Conservation (phyloP, 768 basidiomycete genomes). For the Pseudohyphozyma bogoriensis region DNA sequence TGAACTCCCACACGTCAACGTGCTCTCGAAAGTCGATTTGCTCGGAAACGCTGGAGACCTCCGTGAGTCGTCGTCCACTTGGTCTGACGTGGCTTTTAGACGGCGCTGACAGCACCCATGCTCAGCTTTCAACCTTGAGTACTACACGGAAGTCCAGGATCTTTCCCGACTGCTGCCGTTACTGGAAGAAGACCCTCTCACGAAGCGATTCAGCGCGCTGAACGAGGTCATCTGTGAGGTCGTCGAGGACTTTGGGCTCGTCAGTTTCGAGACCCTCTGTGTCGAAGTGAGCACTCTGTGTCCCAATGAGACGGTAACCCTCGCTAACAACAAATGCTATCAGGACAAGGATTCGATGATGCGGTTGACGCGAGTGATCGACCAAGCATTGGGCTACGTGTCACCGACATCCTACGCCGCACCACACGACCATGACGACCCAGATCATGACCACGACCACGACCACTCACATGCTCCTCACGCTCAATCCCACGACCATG, state of each 20-base stretch:
- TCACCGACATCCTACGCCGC: conserved; percentile 44
- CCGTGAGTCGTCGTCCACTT: conserved; percentile 47
- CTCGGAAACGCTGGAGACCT: conserved; percentile 80
- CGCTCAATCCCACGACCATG: conserved; percentile 42
- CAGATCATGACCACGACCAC: conserved; percentile 40
- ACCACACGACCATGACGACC: conserved; percentile 30
- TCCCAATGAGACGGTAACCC: too few species aligned
- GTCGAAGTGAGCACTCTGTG: conserved; percentile 56
- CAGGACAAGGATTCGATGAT: conserved; percentile 95
- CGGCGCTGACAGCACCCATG: background rate
- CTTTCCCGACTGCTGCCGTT: conserved; percentile 73
- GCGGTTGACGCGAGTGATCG: conserved; percentile 67
- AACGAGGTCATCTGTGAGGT: conserved; percentile 85
- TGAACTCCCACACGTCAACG: conserved; percentile 95
- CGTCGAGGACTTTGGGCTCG: conserved; percentile 85
- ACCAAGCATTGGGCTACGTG: conserved; percentile 89
- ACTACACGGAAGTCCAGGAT: conserved; percentile 97
- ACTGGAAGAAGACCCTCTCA: conserved; percentile 48
- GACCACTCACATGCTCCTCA: conserved; percentile 30
- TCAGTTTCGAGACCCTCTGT: conserved; percentile 92
- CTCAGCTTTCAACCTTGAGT: conserved; percentile 90
- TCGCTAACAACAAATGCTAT: background rate
- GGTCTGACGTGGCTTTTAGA: background rate
- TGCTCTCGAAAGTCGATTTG: conserved; percentile 91
- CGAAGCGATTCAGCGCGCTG: conserved; percentile 62